Evolutionary conservation across 2,329 filamentous ascomycete genomes (phyloP).

Genomic region (Cytospora paraplurivora): DNA sequence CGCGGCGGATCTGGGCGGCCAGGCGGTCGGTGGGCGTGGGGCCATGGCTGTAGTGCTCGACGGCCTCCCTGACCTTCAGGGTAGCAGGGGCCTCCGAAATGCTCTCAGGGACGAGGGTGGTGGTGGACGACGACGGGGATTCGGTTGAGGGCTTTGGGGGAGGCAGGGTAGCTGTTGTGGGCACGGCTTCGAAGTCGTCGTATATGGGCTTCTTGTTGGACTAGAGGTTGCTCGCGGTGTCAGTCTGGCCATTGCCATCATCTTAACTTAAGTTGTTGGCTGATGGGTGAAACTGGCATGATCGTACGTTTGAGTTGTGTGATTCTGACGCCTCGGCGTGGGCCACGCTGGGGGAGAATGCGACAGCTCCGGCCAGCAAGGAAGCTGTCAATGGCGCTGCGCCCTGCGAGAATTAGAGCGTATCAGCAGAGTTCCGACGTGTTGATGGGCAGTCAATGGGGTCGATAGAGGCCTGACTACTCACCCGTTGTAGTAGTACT

Average conservation of each 20-base stretch:
- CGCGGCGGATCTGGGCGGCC: conserved; percentile 77
- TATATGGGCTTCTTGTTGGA: conserved; percentile 75
- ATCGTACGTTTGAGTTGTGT: conserved; percentile 20
- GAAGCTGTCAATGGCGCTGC: conserved; percentile 57
- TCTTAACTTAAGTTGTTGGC: too few relatives aligned
- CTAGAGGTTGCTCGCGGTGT: conserved; percentile 35
- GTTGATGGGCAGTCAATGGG: conserved; percentile 25
- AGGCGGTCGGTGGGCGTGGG: conserved; percentile 90
- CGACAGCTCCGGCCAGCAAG: conserved; percentile 51
- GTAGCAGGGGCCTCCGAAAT: conserved; percentile 35
- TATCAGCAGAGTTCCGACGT: conserved; percentile 17
- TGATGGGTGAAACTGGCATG: background rate
- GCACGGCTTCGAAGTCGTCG: conserved; percentile 62
- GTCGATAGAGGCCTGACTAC: conserved; percentile 25
- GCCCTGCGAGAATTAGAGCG: conserved; percentile 46
- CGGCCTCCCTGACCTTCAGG: conserved; percentile 30
- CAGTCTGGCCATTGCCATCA: conserved; percentile 13
- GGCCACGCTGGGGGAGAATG: conserved; percentile 50
- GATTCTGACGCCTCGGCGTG: conserved; percentile 53
- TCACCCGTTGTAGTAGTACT: conserved; percentile 60
- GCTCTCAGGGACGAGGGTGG: conserved; percentile 34
- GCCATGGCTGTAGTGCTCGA: conserved; percentile 36
- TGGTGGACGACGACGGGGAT: conserved; percentile 38
- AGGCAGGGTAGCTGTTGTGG: conserved; percentile 28
- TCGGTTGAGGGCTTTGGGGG: conserved; percentile 32